A percentile compares a stretch with the other conserved stretches of the same genome.
These are phyloP conservation scores for Gossypium herbaceum DNA, from an alignment of 345 rosid genomes.

Conservation along the genomic window DNA sequence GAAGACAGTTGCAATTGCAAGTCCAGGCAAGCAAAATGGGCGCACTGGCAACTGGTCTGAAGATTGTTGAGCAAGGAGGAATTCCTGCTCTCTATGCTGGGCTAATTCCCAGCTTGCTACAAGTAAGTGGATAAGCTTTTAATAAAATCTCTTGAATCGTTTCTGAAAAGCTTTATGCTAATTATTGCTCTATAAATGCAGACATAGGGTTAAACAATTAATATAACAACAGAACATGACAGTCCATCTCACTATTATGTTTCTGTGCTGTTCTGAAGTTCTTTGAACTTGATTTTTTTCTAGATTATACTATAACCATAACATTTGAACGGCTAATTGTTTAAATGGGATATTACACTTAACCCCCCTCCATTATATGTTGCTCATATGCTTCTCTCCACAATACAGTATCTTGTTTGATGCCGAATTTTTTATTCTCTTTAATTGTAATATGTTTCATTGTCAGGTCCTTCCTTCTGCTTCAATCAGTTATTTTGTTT, in stretches of 20 bases:
- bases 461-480: constrained; percentile 89
- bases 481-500: constrained; percentile 72
- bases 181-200: background rate
- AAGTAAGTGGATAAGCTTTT: constrained; percentile 32
- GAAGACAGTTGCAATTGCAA: constrained; percentile 70
- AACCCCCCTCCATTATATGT: background rate
- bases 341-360: background rate
- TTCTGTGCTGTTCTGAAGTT: constrained; percentile 2
- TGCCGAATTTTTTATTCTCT: background rate
- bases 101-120: constrained; percentile 69
- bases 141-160: constrained; percentile 2
- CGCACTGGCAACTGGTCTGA: constrained; percentile 50
- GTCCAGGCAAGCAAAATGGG: constrained; percentile 54
- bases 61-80: constrained; percentile 64
- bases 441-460: constrained; percentile 11
- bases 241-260: background rate
- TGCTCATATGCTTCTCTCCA: background rate
- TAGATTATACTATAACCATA: background rate
- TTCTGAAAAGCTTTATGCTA: background rate
- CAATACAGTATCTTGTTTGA: background rate
- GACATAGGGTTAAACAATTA: background rate
- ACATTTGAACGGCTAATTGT: background rate
- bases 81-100: constrained; percentile 67
- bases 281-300: background rate
- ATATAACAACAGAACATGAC: background rate